Base-by-base conservation (phyloP, 2,329 filamentous ascomycete species). In the Monosporascus sp. region DNA sequence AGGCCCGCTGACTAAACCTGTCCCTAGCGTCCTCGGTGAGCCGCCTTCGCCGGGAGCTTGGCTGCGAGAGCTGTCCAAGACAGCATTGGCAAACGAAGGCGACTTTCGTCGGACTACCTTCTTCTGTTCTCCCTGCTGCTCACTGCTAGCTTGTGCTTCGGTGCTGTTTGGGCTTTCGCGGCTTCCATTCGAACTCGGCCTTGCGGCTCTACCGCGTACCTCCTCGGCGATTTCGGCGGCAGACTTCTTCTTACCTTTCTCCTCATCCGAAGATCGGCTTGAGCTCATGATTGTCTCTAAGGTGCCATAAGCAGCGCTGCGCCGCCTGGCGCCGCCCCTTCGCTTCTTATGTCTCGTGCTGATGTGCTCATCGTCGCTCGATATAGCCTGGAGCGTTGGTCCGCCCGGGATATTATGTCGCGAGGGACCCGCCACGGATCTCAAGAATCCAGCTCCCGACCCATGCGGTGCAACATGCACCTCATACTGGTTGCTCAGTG, bases 261-360 rank as follows among this genome's bases (percentile, higher is more conserved):
- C 82, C 57, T 85, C 83, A 24, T 84, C 81, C 0, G 82, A 85
- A 1, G 82, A 85, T 25, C 82, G 76, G 55, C 82, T 85, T 0
- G 81, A 83, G 24, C 81, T 85, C 74, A 85, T 85, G 62, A 86
- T 86, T 1, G 83, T 86, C 61, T 87, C 82, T 4, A 86, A 67
- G 1, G 82, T 85, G 3, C 82, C 81, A 65, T 85, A 81, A 5
- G 83, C 83, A 24, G 73, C 72, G 54, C 79, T 82, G 50, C 74
- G 75, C 43, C 76, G 70, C 39, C 78, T 70, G 2, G 65, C 66
- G 0, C 68, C 69, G 44, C 70, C 71, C 20, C 75, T 70, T 20
- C 76, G 69, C 58, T 71, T 72, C 49, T 68, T 68, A 2, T 72
- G 69, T 11, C 69, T 66, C 25, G 65, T 67, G 22, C 68, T 64